Conservation (phyloP, 108 stramenopile genomes). For the Nannochloropsis gaditana region DNA sequence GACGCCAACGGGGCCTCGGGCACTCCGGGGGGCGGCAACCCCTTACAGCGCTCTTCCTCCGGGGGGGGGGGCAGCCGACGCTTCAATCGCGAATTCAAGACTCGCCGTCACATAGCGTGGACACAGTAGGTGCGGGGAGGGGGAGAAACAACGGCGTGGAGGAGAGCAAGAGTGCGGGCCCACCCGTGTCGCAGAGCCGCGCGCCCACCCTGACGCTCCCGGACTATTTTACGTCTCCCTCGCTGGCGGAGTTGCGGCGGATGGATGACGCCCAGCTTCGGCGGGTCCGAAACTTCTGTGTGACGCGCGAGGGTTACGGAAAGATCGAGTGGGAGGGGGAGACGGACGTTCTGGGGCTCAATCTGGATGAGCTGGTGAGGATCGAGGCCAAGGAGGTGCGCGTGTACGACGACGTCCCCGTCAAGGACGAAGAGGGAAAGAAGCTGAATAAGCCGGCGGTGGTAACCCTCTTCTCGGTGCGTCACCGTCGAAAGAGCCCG, state of each 20-base stretch:
- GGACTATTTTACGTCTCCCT: conserved; percentile 19
- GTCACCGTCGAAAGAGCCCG: conserved; percentile 24
- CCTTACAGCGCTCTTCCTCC: background rate
- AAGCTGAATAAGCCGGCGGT: conserved; percentile 39
- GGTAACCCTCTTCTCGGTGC: conserved; percentile 34
- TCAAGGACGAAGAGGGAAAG: conserved; percentile 30
- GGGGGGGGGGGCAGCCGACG: background rate
- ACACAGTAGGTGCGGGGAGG: background rate
- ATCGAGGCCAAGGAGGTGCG: conserved; percentile 39
- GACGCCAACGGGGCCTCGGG: background rate
- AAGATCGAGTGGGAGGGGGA: conserved; percentile 44
- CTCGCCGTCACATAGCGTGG: background rate
- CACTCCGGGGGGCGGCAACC: background rate
- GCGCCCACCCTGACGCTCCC: conserved; percentile 19
- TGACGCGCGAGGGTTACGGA: conserved; percentile 31
- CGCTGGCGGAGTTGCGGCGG: conserved; percentile 25
- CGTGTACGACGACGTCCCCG: conserved; percentile 28
- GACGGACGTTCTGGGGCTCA: conserved; percentile 36
- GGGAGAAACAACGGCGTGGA: background rate
- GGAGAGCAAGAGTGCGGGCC: background rate
- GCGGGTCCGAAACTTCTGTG: conserved; percentile 27
- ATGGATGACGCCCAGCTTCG: conserved; percentile 30
- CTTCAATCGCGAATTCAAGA: background rate
- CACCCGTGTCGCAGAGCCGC: background rate
- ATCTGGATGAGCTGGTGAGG: conserved; percentile 41